A percentile compares a stretch with the other conserved stretches of the same genome.
These are phyloP conservation scores for Mycena vulgaris DNA, from an alignment of 768 basidiomycete genomes.

Conservation along the genomic window DNA sequence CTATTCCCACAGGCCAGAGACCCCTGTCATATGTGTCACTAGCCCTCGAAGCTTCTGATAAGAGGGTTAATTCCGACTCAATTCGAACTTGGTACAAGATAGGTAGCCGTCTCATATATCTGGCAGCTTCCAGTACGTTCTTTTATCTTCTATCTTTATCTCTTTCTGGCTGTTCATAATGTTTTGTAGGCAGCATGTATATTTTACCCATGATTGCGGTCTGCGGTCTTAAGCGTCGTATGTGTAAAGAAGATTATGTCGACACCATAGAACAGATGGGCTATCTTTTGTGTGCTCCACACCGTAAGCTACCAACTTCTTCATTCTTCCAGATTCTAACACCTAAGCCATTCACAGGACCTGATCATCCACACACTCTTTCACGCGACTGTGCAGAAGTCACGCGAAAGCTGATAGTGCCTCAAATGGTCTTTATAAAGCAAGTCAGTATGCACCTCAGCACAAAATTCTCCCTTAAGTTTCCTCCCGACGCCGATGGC, in stretches of 20 bases:
- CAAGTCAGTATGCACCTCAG: background rate
- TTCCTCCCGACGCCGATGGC: background rate
- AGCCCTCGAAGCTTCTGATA: background rate
- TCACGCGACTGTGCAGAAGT: conserved; percentile 1
- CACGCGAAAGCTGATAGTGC: background rate
- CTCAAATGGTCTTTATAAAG: conserved; percentile 3
- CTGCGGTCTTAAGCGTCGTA: background rate
- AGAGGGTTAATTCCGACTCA: background rate
- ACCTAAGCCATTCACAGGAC: background rate
- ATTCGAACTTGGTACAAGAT: background rate
- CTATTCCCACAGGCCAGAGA: background rate
- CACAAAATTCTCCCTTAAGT: background rate
- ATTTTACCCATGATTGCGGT: conserved; percentile 2
- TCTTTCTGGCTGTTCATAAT: background rate
- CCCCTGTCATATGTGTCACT: background rate
- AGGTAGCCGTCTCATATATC: background rate
- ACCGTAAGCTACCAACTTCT: background rate
- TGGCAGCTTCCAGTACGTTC: background rate
- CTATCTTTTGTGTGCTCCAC: conserved; percentile 1
- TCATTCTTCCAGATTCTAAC: no score
- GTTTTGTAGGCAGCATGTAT: conserved; percentile 4
- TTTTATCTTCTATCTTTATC: background rate
- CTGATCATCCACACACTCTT: background rate
- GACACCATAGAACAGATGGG: background rate
- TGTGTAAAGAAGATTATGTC: background rate